Percentiles rank a stretch among this genome's conserved stretches.
phyloP scores from a whole-genome alignment of 2,329 filamentous ascomycete genomes.

The Knufia fluminis region DNA sequence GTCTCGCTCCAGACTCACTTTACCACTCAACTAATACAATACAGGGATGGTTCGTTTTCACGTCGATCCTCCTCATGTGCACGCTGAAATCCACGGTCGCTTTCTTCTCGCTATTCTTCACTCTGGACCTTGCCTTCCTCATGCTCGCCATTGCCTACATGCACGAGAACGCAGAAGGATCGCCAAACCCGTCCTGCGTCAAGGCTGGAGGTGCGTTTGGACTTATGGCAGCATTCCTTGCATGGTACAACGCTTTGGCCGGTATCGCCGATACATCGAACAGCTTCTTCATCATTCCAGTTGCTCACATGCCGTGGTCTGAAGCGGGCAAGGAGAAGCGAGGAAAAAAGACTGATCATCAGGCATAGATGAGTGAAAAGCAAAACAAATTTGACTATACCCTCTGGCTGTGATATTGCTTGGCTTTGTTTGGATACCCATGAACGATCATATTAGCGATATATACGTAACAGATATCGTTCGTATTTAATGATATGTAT shows the following conservation, averaged over 20 bases:
- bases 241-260: conserved; percentile 80
- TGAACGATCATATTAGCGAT: background rate
- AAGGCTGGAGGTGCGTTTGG: conserved; percentile 71
- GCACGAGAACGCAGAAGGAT: conserved; percentile 22
- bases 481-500: background rate
- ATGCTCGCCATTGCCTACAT: conserved; percentile 59
- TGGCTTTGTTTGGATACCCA: background rate
- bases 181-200: conserved; percentile 43
- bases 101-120: conserved; percentile 70
- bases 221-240: conserved; percentile 68
- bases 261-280: conserved; percentile 62
- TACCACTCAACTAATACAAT: conserved; percentile 11
- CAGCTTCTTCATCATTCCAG: conserved; percentile 88
- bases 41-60: conserved; percentile 75
- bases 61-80: conserved; percentile 61
- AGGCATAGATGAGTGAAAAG: conserved; percentile 11
- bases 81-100: conserved; percentile 69
- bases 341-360: conserved; percentile 35
- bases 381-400: background rate
- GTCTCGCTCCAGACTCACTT: conserved; percentile 11
- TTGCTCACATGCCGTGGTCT: conserved; percentile 92
- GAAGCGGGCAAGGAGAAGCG: conserved; percentile 59
- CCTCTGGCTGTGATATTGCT: too few species aligned
- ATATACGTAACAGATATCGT: background rate
- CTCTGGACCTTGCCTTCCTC: conserved; percentile 66